These are phyloP conservation scores for Trichoderma sp. DNA, from an alignment of 2,329 filamentous ascomycete genomes.

Conservation along the genomic window DNA sequence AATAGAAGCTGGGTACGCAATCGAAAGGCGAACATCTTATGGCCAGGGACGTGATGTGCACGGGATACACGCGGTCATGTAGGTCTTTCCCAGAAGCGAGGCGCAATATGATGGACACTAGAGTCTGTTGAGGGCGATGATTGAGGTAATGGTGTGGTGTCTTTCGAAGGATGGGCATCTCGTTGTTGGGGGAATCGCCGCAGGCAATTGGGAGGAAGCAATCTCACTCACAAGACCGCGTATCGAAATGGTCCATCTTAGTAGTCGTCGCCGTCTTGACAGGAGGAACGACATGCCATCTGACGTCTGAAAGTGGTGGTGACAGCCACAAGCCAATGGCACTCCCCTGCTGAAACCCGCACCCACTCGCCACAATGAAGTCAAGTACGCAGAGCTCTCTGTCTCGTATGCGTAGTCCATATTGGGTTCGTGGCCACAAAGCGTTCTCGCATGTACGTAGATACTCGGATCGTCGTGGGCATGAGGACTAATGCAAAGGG, in stretches of 20 bases:
- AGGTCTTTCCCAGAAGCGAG: neutral
- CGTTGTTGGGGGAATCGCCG: no score
- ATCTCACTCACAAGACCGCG: neutral
- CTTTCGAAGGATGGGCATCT: no score
- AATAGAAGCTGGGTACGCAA: neutral
- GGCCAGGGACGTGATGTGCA: neutral
- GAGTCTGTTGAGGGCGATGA: neutral
- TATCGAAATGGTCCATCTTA: neutral
- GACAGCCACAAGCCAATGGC: conserved; percentile 24
- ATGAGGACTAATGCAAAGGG: conserved; percentile 22
- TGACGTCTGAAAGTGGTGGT: conserved; percentile 5
- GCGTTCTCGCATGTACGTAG: neutral
- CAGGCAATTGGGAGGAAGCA: neutral
- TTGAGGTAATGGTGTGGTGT: no score
- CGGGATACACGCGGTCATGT: neutral
- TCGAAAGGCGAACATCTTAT: neutral
- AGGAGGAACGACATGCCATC: neutral
- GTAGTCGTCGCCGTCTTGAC: conserved; percentile 10
- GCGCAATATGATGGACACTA: neutral
- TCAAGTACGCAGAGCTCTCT: neutral
- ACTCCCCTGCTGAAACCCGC: conserved; percentile 11
- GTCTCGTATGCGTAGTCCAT: neutral
- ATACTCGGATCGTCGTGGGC: conserved; percentile 5
- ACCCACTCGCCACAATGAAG: conserved; percentile 11
- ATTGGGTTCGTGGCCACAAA: no score